Percentiles rank a stretch among this genome's conserved stretches.
phyloP scores from a whole-genome alignment of 1,139 yeast genomes.

The Debaryomyces robertsiae region DNA sequence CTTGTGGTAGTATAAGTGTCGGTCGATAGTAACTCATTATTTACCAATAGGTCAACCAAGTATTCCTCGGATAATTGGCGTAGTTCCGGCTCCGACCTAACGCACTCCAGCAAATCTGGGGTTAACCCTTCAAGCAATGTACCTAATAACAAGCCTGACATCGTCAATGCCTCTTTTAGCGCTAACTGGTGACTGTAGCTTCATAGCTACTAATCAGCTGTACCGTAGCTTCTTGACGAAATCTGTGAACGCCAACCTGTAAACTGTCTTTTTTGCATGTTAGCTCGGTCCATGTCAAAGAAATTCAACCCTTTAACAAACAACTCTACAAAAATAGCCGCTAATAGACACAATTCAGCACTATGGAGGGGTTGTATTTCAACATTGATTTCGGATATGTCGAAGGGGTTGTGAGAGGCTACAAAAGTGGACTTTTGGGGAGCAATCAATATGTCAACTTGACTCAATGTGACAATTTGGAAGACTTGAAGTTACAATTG shows the following conservation, averaged over 20 bases:
- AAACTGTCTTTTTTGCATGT: not conserved
- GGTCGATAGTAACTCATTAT: conserved; percentile 46
- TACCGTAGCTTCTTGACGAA: no score
- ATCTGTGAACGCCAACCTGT: not conserved
- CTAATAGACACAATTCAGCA: conserved; percentile 2
- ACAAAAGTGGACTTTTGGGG: conserved; percentile 79
- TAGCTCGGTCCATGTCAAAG: conserved; percentile 1
- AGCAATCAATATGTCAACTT: conserved; percentile 82
- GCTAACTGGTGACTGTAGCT: no score
- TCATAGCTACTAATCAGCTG: no score
- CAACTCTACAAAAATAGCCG: not conserved
- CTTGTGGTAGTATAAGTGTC: conserved; percentile 39
- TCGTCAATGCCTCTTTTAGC: no score
- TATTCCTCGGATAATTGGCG: conserved; percentile 21
- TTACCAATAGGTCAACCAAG: conserved; percentile 34
- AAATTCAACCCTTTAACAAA: conserved; percentile 4
- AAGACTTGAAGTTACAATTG: conserved; percentile 89
- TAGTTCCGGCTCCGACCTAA: conserved; percentile 17
- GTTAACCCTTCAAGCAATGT: conserved; percentile 25
- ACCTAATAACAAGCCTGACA: conserved; percentile 23
- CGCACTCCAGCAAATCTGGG: conserved; percentile 15
- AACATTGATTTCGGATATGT: conserved; percentile 87
- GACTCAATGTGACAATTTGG: conserved; percentile 94
- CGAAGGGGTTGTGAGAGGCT: conserved; percentile 94
- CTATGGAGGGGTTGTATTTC: conserved; percentile 86